These are phyloP conservation scores for Lasiodiplodia hormozganensis DNA, from an alignment of 2,329 filamentous ascomycete species.

Conservation along the genomic window DNA sequence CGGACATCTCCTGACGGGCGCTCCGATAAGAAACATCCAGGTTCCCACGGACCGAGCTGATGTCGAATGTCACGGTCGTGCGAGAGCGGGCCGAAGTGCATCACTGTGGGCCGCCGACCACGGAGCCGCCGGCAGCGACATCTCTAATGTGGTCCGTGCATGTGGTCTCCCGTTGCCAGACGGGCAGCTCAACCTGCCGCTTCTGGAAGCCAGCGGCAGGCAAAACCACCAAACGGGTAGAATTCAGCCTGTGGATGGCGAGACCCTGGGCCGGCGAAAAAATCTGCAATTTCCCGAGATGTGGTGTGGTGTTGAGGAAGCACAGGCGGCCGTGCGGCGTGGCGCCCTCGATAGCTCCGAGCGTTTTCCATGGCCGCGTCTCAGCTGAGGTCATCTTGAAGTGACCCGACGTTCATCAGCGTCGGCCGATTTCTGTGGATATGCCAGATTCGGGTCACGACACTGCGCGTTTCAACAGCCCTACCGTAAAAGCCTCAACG, in stretches of 20 bases:
- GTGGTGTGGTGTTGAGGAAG: not conserved
- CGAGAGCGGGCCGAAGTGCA: slow-evolving; percentile 10
- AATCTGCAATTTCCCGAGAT: not conserved
- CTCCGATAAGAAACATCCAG: not conserved
- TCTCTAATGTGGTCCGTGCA: not conserved
- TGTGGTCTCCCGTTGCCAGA: not conserved
- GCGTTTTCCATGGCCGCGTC: not conserved
- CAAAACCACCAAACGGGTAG: not conserved
- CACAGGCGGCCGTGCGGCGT: not conserved
- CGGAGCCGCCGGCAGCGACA: slow-evolving; percentile 7
- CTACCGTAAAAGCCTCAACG: not conserved
- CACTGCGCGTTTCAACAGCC: not conserved
- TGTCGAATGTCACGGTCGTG: slow-evolving; percentile 6
- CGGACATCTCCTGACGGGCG: not conserved
- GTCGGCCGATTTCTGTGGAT: slow-evolving; percentile 14
- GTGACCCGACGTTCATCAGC: slow-evolving; percentile 5
- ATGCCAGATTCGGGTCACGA: slow-evolving; percentile 17
- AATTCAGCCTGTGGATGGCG: not conserved
- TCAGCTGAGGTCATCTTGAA: slow-evolving; percentile 10
- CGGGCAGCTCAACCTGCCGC: not conserved
- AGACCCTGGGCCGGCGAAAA: not conserved
- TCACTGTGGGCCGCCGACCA: slow-evolving; percentile 8
- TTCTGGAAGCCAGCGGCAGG: not conserved
- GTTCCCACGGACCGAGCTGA: not conserved
- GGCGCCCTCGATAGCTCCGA: not conserved